Evolutionary conservation across 345 rosid genomes (phyloP).

Genomic region (Punica granatum): DNA sequence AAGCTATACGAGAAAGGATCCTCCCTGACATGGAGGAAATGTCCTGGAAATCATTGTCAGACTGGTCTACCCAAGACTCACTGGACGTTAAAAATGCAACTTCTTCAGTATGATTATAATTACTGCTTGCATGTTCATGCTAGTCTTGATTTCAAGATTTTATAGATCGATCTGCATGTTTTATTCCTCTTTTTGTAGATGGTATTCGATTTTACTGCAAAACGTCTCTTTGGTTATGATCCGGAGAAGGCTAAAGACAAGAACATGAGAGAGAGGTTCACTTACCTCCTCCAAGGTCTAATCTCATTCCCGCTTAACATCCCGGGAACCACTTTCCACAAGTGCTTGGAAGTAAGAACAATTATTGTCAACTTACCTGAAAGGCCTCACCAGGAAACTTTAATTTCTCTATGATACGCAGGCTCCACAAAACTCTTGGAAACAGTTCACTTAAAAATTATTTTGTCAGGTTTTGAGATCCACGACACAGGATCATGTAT

Average conservation of each 20-base stretch:
- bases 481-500: too few species aligned
- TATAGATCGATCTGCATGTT: not conserved
- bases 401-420: too few species aligned
- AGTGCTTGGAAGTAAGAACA: conserved; percentile 21
- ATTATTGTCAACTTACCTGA: not conserved
- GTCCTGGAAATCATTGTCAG: conserved; percentile 15
- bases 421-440: too few species aligned
- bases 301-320: conserved; percentile 27
- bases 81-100: conserved; percentile 25
- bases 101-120: too few species aligned
- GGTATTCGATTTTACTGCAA: conserved; percentile 21
- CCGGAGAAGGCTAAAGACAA: conserved; percentile 21
- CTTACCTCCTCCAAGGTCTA: conserved; percentile 24
- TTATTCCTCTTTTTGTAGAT: conserved; percentile 16
- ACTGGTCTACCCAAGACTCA: conserved; percentile 16
- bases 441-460: too few species aligned
- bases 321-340: conserved; percentile 33
- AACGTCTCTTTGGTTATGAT: conserved; percentile 22
- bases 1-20: conserved; percentile 15
- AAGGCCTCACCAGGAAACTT: too few species aligned
- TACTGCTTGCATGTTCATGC: not conserved
- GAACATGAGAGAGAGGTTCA: conserved; percentile 15
- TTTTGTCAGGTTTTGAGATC: too few species aligned
- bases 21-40: conserved; percentile 17
- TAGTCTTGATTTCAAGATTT: too few species aligned